These are phyloP conservation scores for Gloeostereum incarnatum DNA, from an alignment of 768 basidiomycete genomes.

Conservation along the genomic window DNA sequence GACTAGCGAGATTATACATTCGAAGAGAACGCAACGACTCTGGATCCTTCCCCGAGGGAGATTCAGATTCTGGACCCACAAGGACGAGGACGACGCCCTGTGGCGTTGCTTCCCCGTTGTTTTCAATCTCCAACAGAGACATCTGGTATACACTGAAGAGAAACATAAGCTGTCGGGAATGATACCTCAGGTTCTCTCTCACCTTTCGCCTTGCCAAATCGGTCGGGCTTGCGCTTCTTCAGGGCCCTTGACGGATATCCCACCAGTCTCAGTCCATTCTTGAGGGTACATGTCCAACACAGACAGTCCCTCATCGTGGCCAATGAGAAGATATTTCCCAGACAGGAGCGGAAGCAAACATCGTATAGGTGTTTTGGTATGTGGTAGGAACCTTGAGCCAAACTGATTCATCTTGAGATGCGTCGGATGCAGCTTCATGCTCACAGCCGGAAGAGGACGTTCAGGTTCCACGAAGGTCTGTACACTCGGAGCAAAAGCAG, in stretches of 20 bases:
- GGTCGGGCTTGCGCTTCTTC: constrained; percentile 57
- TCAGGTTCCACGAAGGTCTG: constrained; percentile 15
- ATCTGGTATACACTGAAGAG: constrained; percentile 77
- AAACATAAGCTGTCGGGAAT: no score
- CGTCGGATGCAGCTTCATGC: constrained; percentile 46
- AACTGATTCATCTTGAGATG: constrained; percentile 68
- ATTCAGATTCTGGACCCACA: constrained; percentile 53
- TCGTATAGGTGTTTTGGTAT: constrained; percentile 65
- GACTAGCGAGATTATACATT: constrained; percentile 78
- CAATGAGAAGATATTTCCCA: constrained; percentile 63
- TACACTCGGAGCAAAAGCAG: no score
- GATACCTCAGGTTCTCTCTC: no score
- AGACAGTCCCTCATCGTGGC: constrained; percentile 72
- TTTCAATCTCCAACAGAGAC: constrained; percentile 63
- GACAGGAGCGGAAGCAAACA: constrained; percentile 64
- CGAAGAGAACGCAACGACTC: constrained; percentile 51
- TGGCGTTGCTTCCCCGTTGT: constrained; percentile 35
- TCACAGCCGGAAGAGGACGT: constrained; percentile 32
- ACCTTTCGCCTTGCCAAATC: constrained; percentile 79
- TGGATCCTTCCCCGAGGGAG: constrained; percentile 35
- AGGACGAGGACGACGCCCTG: constrained; percentile 74
- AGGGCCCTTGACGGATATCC: constrained; percentile 46
- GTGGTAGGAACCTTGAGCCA: constrained; percentile 80
- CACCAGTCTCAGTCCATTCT: constrained; percentile 50
- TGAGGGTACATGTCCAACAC: constrained; percentile 79